A percentile compares a stretch with the other conserved stretches of the same genome.
phyloP scores from a whole-genome alignment of 2,329 filamentous ascomycete species.

The Calonectria honghensis region DNA sequence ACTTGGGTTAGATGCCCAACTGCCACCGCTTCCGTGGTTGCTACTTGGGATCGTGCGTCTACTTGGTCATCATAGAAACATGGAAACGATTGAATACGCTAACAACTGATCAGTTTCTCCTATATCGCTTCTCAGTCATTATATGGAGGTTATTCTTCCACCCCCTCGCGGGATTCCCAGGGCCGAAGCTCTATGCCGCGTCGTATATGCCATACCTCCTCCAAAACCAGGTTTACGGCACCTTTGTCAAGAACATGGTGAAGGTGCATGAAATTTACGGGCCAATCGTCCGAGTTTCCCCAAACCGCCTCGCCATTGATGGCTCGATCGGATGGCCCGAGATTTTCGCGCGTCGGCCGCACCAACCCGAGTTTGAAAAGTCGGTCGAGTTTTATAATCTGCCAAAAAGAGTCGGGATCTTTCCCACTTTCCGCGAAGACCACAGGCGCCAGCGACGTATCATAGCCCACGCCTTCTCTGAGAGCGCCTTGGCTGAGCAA shows the following conservation, averaged over 20 bases:
- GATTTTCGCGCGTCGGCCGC: not conserved
- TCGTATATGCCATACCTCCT: conserved; percentile 1
- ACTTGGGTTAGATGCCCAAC: not conserved
- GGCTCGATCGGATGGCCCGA: conserved; percentile 14
- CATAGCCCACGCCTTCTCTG: conserved; percentile 8
- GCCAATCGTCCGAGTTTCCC: conserved; percentile 5
- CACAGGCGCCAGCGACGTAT: not conserved
- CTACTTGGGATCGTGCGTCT: not conserved
- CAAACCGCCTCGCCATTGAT: conserved; percentile 3
- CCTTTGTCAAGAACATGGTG: conserved; percentile 13
- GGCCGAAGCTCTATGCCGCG: conserved; percentile 6
- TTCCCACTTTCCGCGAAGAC: not conserved
- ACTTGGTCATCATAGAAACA: too few species aligned
- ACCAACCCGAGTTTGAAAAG: conserved; percentile 9
- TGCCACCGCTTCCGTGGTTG: not conserved
- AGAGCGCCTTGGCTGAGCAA: not conserved
- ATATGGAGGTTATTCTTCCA: conserved; percentile 10
- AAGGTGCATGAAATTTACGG: conserved; percentile 11
- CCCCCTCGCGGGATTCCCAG: conserved; percentile 4
- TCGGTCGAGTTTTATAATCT: not conserved
- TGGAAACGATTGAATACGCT: not conserved
- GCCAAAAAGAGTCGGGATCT: not conserved
- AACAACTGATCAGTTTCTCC: not conserved
- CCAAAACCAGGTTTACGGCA: not conserved
- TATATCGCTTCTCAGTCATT: not conserved